A percentile compares a stretch with the other conserved stretches of the same genome.
These are phyloP conservation scores for Suhomyces kilbournensis DNA, from an alignment of 805 yeast species.

Conservation along the genomic window DNA sequence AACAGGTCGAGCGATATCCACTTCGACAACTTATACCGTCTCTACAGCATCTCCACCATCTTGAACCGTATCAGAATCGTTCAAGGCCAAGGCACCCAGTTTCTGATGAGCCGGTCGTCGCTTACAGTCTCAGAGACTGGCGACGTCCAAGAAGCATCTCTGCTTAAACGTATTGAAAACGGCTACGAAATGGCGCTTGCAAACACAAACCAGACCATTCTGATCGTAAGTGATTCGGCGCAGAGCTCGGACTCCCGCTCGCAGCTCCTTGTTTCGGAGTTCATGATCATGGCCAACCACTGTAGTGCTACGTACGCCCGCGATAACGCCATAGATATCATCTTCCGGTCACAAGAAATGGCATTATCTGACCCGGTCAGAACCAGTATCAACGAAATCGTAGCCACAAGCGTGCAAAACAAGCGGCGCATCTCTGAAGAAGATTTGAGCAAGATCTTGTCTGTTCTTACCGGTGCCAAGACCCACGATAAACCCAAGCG, in stretches of 20 bases:
- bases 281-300: constrained; percentile 80
- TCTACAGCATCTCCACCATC: constrained; percentile 25
- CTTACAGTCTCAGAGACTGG: constrained; percentile 10
- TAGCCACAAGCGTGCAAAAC: constrained; percentile 12
- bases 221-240: constrained; percentile 11
- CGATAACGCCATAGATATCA: constrained; percentile 46
- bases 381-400: constrained; percentile 22
- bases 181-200: constrained; percentile 16
- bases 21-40: constrained; percentile 23
- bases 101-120: constrained; percentile 13
- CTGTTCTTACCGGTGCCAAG: constrained; percentile 52
- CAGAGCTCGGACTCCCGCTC: constrained; percentile 42
- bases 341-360: constrained; percentile 43
- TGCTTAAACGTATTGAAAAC: constrained; percentile 3
- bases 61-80: constrained; percentile 22
- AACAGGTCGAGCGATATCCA: constrained; percentile 15
- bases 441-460: constrained; percentile 42
- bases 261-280: constrained; percentile 68
- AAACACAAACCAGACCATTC: constrained; percentile 11
- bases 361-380: constrained; percentile 20
- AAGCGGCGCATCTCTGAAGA: constrained; percentile 25
- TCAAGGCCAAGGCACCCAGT: constrained; percentile 20
- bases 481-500: constrained; percentile 41
- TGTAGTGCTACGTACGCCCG: constrained; percentile 50
- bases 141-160: not conserved